phyloP scores from a whole-genome alignment of 1,139 yeast species.

The Kodamaea alishanica region DNA sequence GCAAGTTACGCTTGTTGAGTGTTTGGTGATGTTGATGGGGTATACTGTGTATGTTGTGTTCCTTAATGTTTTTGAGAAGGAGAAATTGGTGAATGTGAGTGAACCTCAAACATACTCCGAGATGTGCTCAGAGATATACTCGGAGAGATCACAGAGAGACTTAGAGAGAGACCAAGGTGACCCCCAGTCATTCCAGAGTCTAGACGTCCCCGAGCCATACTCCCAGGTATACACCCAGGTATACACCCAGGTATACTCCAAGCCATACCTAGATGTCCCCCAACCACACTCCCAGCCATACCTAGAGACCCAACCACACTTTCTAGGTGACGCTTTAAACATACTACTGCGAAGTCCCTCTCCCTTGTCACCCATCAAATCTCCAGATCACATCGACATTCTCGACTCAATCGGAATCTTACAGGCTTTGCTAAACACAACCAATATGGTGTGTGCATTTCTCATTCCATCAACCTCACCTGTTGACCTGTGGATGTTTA shows the following conservation, averaged over 20 bases:
- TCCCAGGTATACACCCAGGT: too few relatives aligned
- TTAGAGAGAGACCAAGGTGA: too few relatives aligned
- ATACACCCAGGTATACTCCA: too few relatives aligned
- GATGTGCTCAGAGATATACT: not conserved
- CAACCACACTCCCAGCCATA: too few relatives aligned
- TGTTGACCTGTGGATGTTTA: constrained; percentile 6
- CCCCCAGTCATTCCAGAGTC: too few relatives aligned
- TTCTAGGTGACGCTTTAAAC: constrained; percentile 27
- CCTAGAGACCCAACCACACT: constrained; percentile 14
- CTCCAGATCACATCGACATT: constrained; percentile 2
- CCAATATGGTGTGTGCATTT: constrained; percentile 20
- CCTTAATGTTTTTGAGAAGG: constrained; percentile 9
- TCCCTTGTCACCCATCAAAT: constrained; percentile 7
- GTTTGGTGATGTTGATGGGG: constrained; percentile 38
- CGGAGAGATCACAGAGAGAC: too few relatives aligned
- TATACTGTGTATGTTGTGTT: constrained; percentile 35
- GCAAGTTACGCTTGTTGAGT: constrained; percentile 43
- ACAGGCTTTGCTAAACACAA: constrained; percentile 14
- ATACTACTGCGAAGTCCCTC: constrained; percentile 16
- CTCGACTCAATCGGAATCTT: constrained; percentile 17
- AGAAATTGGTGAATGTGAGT: constrained; percentile 3
- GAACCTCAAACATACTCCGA: not conserved
- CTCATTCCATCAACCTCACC: constrained; percentile 20
- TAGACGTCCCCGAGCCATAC: too few relatives aligned
- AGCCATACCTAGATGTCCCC: too few relatives aligned